These are phyloP conservation scores for Rhodotorula sp. DNA, from an alignment of 1,284 basidiomycete genomes.

Conservation along the genomic window DNA sequence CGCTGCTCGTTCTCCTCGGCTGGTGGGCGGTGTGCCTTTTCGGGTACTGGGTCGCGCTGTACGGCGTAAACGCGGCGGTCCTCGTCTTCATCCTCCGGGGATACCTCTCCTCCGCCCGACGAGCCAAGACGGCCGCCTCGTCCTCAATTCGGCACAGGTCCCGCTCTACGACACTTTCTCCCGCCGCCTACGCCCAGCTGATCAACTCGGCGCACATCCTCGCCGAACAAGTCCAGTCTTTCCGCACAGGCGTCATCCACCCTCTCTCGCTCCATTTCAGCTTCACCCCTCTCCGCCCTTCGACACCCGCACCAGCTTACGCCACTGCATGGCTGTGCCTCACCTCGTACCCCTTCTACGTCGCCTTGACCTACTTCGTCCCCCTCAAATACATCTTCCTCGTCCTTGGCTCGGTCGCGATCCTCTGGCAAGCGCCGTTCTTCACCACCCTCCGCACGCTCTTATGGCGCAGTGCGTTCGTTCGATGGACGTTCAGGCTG, in stretches of 20 bases:
- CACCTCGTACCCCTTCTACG: slow-evolving; percentile 44
- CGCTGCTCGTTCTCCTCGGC: slow-evolving; percentile 38
- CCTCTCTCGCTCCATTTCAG: slow-evolving; percentile 28
- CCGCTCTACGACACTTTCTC: slow-evolving; percentile 29
- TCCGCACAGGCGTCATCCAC: slow-evolving; percentile 34
- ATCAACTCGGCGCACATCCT: slow-evolving; percentile 34
- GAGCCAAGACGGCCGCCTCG: not conserved
- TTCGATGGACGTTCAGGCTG: slow-evolving; percentile 30
- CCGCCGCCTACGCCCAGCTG: slow-evolving; percentile 39
- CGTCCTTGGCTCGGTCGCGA: slow-evolving; percentile 31
- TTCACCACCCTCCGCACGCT: slow-evolving; percentile 36
- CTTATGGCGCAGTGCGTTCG: slow-evolving; percentile 26
- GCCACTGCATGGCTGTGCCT: slow-evolving; percentile 36
- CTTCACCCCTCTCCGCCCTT: slow-evolving; percentile 25
- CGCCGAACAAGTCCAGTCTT: slow-evolving; percentile 31
- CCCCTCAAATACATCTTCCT: slow-evolving; percentile 39
- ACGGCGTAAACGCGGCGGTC: slow-evolving; percentile 39
- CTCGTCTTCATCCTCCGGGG: slow-evolving; percentile 21
- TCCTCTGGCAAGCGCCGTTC: slow-evolving; percentile 44
- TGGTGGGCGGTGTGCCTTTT: slow-evolving; percentile 43
- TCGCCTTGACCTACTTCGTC: slow-evolving; percentile 38
- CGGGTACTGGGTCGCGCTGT: slow-evolving; percentile 33
- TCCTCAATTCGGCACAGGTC: slow-evolving; percentile 16
- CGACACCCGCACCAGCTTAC: slow-evolving; percentile 30
- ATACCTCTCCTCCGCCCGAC: slow-evolving; percentile 25